Percentiles rank a stretch among this genome's conserved stretches.
phyloP scores from a whole-genome alignment of 140 eudicot genomes.

The Oenanthe javanica region DNA sequence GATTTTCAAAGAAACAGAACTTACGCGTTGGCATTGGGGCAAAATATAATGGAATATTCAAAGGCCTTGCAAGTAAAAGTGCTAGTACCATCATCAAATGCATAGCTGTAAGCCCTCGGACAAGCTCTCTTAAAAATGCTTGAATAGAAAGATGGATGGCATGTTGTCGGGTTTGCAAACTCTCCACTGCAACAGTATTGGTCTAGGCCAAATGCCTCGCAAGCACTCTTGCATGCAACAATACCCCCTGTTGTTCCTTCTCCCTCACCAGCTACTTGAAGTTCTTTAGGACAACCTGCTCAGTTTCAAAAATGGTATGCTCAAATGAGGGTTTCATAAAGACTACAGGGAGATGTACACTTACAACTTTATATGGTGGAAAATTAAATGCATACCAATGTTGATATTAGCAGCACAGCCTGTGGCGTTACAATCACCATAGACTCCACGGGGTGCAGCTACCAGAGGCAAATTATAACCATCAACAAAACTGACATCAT shows the following conservation, averaged over 20 bases:
- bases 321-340: not conserved
- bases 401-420: constrained; percentile 75
- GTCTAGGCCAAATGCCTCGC: constrained; percentile 77
- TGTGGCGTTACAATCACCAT: constrained; percentile 61
- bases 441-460: constrained; percentile 49
- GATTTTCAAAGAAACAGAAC: not conserved
- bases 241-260: constrained; percentile 39
- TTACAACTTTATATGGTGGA: not conserved
- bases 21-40: constrained; percentile 62
- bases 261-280: constrained; percentile 64
- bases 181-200: constrained; percentile 93
- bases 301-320: not conserved
- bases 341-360: not conserved
- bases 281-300: constrained; percentile 91
- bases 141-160: constrained; percentile 70
- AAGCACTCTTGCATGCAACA: constrained; percentile 88
- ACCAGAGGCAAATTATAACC: constrained; percentile 82
- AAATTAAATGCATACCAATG: constrained; percentile 34
- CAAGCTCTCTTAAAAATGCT: constrained; percentile 79
- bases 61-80: constrained; percentile 89
- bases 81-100: constrained; percentile 89
- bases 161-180: constrained; percentile 75
- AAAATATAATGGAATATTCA: constrained; percentile 62
- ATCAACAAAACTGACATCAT: constrained; percentile 85
- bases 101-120: constrained; percentile 91